phyloP scores from a whole-genome alignment of 257 asterid genomes.

The Nicotiana sylvestris region DNA sequence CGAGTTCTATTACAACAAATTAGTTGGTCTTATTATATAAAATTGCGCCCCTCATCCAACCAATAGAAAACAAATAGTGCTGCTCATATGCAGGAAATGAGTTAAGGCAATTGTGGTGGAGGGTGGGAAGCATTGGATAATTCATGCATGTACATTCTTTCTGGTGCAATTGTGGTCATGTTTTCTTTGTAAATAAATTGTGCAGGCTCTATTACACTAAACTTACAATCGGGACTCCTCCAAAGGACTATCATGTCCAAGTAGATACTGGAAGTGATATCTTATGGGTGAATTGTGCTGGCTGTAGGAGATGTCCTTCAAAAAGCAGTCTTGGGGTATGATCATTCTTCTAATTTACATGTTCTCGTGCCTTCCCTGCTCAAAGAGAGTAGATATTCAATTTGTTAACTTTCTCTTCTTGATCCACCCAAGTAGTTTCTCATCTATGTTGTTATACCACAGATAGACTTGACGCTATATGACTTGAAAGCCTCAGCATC shows the following conservation, averaged over 20 bases:
- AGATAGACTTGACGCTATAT: conserved; percentile 73
- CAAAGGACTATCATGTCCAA: conserved; percentile 83
- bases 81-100: background rate
- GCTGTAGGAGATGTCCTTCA: conserved; percentile 74
- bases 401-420: background rate
- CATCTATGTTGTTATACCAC: conserved; percentile 24
- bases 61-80: background rate
- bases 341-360: background rate
- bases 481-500: conserved; percentile 70
- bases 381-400: background rate
- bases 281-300: conserved; percentile 89
- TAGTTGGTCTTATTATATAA: background rate
- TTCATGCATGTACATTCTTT: background rate
- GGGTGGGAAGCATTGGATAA: background rate
- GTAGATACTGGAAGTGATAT: conserved; percentile 99
- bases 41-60: background rate
- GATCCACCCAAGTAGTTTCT: conserved; percentile 10
- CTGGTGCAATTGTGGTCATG: conserved; percentile 4
- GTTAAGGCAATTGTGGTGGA: background rate
- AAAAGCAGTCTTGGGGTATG: conserved; percentile 81
- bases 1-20: background rate
- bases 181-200: conserved; percentile 17
- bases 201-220: conserved; percentile 90
- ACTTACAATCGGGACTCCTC: conserved; percentile 89
- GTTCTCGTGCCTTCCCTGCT: background rate